Base-by-base conservation (phyloP, 164 flowering plant species). In the Hamamelis virginiana region DNA sequence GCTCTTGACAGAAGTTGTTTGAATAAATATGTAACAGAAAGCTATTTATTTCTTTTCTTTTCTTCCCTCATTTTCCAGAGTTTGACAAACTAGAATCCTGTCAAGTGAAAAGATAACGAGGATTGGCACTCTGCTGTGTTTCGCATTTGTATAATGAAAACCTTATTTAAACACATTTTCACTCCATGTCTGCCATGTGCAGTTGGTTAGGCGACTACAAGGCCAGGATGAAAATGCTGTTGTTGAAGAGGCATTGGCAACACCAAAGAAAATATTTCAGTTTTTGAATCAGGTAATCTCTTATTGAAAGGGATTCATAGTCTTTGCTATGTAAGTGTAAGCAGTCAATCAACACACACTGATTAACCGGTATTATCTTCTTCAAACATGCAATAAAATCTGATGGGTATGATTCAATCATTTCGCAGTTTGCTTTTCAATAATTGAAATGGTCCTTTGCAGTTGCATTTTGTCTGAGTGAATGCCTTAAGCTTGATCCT, bases 191-290 rank as follows among this genome's bases (percentile, higher is more conserved):
- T 71, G 41, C 74, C 47, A 50, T 55, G 28, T 75, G 69, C 84
- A 96, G 98, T 78, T 96, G 84, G 88, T 91, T 56, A 76, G 92
- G 80, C 79, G 80, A 74, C 69, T 96, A 81, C 94, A 89, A 81
- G 85, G 88, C 59, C 96, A 84, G 71, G 98, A 93, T 52, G 99
- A 89, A 75, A 89, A 90, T 72, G 85, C 84, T 23, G 89, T 72
- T 78, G 97, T 92, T 63, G 95, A 90, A 80, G 99, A 95, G 43
- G 78, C 70, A 45, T 80, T 91, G 21, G 91, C 87, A 1, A 82
- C 97, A 25, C 92, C 97, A 19, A 93, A 90, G 82, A 93, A 90
- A 78, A 86, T 96, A 15, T 93, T 96, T 68, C 99, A 90, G 89
- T 86, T 96, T 64, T 75, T 96, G 74, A 88, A 86, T 80, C 91